Conservation (phyloP, 139 green algal species). For the Monoraphidium neglectum region DNA sequence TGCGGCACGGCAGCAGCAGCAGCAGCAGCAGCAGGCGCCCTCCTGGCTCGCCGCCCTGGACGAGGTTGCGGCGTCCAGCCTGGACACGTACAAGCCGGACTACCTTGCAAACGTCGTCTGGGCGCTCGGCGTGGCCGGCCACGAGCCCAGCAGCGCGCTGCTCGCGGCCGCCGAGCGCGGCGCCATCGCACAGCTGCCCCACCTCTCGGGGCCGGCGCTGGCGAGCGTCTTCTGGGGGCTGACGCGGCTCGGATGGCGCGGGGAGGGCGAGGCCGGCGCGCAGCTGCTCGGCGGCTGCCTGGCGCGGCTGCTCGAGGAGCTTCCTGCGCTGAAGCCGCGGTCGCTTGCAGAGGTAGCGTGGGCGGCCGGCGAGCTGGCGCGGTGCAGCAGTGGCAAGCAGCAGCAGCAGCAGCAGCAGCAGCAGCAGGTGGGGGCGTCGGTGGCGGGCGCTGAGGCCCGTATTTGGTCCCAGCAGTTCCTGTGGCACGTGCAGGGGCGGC, state of each 20-base stretch:
- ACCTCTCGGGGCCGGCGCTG: conserved; percentile 10
- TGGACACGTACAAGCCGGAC: neutral
- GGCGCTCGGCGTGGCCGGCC: neutral
- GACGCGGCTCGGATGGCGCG: conserved; percentile 10
- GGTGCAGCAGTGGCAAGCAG: neutral
- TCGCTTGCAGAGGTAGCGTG: neutral
- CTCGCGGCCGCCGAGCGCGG: conserved; percentile 2
- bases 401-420: neutral
- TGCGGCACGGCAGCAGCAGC: conserved; percentile 2
- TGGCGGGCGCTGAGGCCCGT: conserved; percentile 1
- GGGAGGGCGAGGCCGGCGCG: neutral
- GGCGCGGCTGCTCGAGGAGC: neutral
- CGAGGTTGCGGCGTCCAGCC: neutral
- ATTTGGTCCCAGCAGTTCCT: conserved; percentile 5
- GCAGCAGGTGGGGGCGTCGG: conserved; percentile 1
- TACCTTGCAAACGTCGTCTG: neutral
- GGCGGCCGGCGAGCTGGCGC: neutral
- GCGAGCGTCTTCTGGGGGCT: conserved; percentile 36
- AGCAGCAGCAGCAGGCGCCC: conserved; percentile 13
- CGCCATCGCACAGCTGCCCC: neutral
- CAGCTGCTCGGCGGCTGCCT: neutral
- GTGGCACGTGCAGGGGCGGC: conserved; percentile 16
- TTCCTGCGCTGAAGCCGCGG: neutral
- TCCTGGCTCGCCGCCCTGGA: neutral
- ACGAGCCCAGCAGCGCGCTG: neutral